Base-by-base conservation (phyloP, 2,329 filamentous ascomycete genomes). In the Cordyceps farinosa region DNA sequence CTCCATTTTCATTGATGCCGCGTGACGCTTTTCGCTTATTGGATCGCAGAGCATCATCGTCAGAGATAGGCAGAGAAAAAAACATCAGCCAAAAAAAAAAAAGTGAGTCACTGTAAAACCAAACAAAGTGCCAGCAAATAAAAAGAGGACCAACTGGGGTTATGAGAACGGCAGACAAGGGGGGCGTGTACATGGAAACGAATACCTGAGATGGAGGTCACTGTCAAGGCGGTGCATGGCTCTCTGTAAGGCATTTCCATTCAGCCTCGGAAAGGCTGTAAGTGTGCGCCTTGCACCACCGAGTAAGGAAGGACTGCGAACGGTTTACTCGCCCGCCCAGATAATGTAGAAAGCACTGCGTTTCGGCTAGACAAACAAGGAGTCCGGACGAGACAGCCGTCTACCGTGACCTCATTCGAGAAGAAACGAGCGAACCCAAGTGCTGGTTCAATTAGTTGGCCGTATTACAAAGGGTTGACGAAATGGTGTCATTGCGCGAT, bases 71-170 rank as follows among this genome's bases (percentile, higher is more conserved):
- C 44, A 47, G 44, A 47, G 27, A 47, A 27, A 17, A 27, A n/a
- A 47, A 47, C 22, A 52, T 52, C 6, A 52, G 36, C 30, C 36
- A 22, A 22, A 22, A 22, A 22, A 22, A 22, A 32, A 44, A 44
- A n/a, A 13, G 55, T 58, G 55, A 58, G 44, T 58, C 55, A 58
- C 45, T 36, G 17, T 8, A 13, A 38, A 15, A 34, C 15, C 10
- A 17, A 38, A 3, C 15, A 13, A 11, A 50, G 11, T 44, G 55
- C 51, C 51, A 53, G 22, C 51, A 36, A 58, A 50, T 15, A 38
- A 56, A 56, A 58, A 58, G 55, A 58, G 55, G 44, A 44, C 55
- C 44, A 48, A 52, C 50, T 48, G 29, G 38, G 36, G 29, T 8
- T 13, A 55, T 17, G 17, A 52, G 30, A 8, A 34, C 32, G 40